Percentiles rank a stretch among this genome's conserved stretches.
phyloP scores from a whole-genome alignment of 768 basidiomycete species.

The Psilocybe cubensis region DNA sequence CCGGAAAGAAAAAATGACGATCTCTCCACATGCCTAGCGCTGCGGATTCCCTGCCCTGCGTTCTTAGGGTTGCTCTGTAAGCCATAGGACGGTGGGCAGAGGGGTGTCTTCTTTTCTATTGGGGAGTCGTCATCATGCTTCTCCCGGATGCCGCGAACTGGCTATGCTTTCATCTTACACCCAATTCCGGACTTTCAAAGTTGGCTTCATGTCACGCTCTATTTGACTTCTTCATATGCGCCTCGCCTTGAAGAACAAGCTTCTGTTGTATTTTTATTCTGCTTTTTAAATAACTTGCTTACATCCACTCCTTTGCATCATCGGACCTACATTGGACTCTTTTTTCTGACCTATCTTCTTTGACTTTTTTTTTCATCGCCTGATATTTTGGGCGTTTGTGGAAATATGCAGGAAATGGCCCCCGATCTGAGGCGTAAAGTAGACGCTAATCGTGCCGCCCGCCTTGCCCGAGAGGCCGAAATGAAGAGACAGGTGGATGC shows the following conservation, averaged over 20 bases:
- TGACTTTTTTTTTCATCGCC: conserved; percentile 10
- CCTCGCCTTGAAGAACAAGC: neutral
- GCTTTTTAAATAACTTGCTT: conserved; percentile 12
- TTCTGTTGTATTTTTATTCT: conserved; percentile 3
- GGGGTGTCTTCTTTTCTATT: conserved; percentile 6
- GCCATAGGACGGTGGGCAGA: conserved; percentile 2
- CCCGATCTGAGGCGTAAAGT: conserved; percentile 68
- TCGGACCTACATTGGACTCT: conserved; percentile 9
- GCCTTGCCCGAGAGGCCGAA: conserved; percentile 56
- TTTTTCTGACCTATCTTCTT: neutral
- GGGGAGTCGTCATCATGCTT: conserved; percentile 11
- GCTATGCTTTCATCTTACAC: conserved; percentile 1
- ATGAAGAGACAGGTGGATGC: conserved; percentile 53
- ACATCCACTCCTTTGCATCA: conserved; percentile 12
- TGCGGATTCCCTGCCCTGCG: conserved; percentile 15
- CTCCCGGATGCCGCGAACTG: conserved; percentile 6
- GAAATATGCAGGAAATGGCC: conserved; percentile 53
- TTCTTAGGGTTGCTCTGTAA: conserved; percentile 13
- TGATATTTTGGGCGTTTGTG: neutral
- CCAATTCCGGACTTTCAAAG: neutral
- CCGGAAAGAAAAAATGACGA: conserved; percentile 3
- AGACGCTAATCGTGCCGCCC: conserved; percentile 57
- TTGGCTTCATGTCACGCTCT: neutral
- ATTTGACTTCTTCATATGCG: neutral
- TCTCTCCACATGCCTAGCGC: conserved; percentile 11